These are phyloP conservation scores for Aspergillus vadensis DNA, from an alignment of 2,329 filamentous ascomycete genomes.

Conservation along the genomic window DNA sequence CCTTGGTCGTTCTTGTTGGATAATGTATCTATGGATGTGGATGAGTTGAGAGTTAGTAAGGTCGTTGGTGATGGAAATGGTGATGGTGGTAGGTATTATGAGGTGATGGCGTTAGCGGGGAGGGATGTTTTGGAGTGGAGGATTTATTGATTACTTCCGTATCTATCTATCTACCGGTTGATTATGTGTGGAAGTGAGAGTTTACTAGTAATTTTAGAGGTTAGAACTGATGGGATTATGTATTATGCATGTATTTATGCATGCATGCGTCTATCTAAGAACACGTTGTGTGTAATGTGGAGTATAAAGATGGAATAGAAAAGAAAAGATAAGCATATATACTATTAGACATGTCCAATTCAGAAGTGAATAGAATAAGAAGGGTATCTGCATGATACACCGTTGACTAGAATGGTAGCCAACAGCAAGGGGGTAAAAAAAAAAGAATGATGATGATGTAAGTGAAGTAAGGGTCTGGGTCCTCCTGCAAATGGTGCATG, in stretches of 20 bases:
- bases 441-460: background rate
- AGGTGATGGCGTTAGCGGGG: background rate
- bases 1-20: background rate
- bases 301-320: background rate
- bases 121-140: conserved; percentile 5
- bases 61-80: background rate
- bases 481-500: background rate
- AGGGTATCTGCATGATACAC: conserved; percentile 17
- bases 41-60: background rate
- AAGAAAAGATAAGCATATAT: background rate
- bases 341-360: conserved; percentile 17
- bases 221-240: background rate
- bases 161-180: no score
- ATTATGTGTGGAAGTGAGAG: no score
- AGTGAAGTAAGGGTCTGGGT: background rate
- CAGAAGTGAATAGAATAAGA: conserved; percentile 5
- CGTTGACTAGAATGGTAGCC: background rate
- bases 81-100: background rate
- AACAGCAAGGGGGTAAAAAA: background rate
- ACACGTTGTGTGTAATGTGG: background rate
- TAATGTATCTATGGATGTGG: background rate
- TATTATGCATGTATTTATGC: background rate
- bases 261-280: no score
- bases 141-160: conserved; percentile 2
- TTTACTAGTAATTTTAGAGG: background rate